These are phyloP conservation scores for Phytopythium kandeliae DNA, from an alignment of 352 stramenopile species.

Conservation along the genomic window DNA sequence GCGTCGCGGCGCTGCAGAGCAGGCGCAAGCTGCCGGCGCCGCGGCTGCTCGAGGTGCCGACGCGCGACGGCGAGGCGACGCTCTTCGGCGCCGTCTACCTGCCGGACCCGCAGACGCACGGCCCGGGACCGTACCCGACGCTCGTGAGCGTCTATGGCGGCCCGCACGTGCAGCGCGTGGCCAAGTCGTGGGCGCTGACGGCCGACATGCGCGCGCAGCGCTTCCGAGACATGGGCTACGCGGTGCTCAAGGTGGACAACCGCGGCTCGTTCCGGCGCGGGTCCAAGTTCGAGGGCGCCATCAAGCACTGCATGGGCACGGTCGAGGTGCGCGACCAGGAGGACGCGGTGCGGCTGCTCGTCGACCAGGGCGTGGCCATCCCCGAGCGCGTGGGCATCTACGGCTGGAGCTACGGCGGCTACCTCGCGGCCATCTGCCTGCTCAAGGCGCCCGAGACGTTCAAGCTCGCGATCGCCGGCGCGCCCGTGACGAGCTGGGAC, in stretches of 20 bases:
- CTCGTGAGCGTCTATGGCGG: constrained; percentile 96
- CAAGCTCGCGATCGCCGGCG: constrained; percentile 93
- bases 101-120: constrained; percentile 81
- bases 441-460: constrained; percentile 95
- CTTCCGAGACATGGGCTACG: constrained; percentile 92
- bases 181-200: constrained; percentile 88
- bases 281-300: constrained; percentile 90
- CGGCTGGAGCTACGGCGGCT: constrained; percentile 98
- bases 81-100: constrained; percentile 93
- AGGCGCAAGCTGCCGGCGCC: constrained; percentile 52
- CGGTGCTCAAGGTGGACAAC: constrained; percentile 96
- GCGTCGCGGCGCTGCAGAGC: constrained; percentile 39
- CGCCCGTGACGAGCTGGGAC: constrained; percentile 97
- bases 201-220: constrained; percentile 93
- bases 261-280: constrained; percentile 90
- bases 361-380: constrained; percentile 86
- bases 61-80: constrained; percentile 75
- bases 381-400: constrained; percentile 91
- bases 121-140: constrained; percentile 91
- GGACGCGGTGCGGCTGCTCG: constrained; percentile 73
- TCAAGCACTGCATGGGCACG: constrained; percentile 91
- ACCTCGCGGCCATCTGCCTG: constrained; percentile 96
- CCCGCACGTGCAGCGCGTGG: constrained; percentile 94
- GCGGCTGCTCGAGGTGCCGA: constrained; percentile 73
- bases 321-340: constrained; percentile 87